Evolutionary conservation across 2,329 filamentous ascomycete genomes (phyloP).

Genomic region (Colletotrichum theobromicola): DNA sequence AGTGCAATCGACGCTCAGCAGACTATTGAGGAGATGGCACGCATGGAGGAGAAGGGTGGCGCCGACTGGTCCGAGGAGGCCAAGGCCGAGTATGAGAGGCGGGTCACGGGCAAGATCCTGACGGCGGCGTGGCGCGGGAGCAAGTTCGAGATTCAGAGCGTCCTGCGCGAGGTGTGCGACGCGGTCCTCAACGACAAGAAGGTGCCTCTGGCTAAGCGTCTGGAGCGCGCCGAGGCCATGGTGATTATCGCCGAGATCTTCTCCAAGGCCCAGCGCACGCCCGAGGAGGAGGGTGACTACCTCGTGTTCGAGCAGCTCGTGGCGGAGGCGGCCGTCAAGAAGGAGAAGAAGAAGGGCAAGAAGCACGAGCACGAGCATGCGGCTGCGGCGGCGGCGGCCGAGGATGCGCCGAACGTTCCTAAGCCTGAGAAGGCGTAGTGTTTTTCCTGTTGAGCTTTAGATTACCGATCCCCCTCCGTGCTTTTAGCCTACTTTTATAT

Average conservation of each 20-base stretch:
- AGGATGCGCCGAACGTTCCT: constrained; percentile 30
- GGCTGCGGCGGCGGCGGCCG: constrained; percentile 34
- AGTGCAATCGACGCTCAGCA: constrained; percentile 97
- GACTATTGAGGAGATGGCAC: constrained; percentile 99
- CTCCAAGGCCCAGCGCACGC: constrained; percentile 81
- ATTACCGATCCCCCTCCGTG: not conserved
- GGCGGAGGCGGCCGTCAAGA: constrained; percentile 94
- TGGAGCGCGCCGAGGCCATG: constrained; percentile 90
- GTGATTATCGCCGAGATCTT: constrained; percentile 90
- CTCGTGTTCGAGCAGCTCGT: constrained; percentile 99
- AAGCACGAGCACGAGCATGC: constrained; percentile 65
- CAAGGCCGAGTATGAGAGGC: constrained; percentile 92
- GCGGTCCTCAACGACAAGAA: constrained; percentile 80
- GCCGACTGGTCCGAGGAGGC: constrained; percentile 99
- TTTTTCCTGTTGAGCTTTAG: not conserved
- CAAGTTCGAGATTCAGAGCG: constrained; percentile 98
- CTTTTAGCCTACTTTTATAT: not conserved
- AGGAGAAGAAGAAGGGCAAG: constrained; percentile 81
- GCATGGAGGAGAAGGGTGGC: constrained; percentile 90
- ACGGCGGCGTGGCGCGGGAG: constrained; percentile 95
- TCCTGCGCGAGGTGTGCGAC: constrained; percentile 94
- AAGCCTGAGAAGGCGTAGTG: constrained; percentile 5
- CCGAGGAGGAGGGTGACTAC: constrained; percentile 97
- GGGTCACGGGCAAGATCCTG: constrained; percentile 96
- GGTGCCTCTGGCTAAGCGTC: constrained; percentile 80